phyloP scores from a whole-genome alignment of 192 early-diverging fungal genomes.

The Backusella liffmaniae region DNA sequence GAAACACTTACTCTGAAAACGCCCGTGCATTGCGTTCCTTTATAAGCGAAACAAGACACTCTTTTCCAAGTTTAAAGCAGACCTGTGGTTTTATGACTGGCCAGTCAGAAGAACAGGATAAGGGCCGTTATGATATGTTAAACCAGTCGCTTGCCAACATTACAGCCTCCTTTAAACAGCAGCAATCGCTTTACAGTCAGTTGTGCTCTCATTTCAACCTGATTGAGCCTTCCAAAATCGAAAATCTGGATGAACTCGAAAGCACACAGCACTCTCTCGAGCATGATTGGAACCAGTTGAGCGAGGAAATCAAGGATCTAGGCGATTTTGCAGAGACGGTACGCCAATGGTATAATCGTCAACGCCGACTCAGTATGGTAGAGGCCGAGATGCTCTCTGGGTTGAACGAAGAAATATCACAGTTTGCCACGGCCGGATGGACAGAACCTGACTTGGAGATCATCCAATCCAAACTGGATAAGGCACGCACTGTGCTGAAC shows the following conservation, averaged over 20 bases:
- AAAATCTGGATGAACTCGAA: not conserved
- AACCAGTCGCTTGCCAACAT: not conserved
- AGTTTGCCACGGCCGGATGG: conserved; percentile 11
- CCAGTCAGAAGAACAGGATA: conserved; percentile 26
- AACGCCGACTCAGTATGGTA: conserved; percentile 22
- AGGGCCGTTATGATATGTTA: conserved; percentile 16
- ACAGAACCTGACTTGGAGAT: conserved; percentile 1
- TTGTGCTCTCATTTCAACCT: conserved; percentile 10
- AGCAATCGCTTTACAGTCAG: conserved; percentile 5
- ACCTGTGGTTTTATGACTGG: conserved; percentile 34
- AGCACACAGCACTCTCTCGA: conserved; percentile 11
- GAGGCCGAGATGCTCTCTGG: conserved; percentile 12
- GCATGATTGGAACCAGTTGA: conserved; percentile 22
- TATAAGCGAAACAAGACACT: conserved; percentile 1
- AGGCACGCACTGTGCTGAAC: not conserved
- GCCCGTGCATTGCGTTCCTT: not conserved
- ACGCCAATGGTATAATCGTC: conserved; percentile 29
- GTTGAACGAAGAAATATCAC: not conserved
- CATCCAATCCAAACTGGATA: conserved; percentile 2
- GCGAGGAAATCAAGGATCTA: conserved; percentile 8
- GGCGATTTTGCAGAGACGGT: conserved; percentile 19
- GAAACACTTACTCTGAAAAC: conserved; percentile 14
- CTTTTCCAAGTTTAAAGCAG: conserved; percentile 27
- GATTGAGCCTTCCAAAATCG: conserved; percentile 18
- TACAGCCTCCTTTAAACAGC: not conserved